Base-by-base conservation (phyloP, 768 basidiomycete species). In the Agaricus bisporus region DNA sequence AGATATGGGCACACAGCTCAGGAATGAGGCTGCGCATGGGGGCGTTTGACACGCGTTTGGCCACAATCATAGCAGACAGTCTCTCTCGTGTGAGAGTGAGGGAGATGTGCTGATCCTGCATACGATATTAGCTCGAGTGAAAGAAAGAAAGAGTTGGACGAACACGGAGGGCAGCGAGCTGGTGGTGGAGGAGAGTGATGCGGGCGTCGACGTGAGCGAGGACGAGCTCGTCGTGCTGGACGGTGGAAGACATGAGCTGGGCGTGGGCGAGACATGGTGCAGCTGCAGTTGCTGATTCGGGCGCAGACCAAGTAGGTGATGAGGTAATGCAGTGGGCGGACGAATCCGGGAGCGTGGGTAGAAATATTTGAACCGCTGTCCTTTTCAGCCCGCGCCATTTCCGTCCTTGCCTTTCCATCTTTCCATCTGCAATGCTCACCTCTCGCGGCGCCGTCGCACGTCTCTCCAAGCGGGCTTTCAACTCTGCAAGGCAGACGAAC, bases 401-500 rank as follows among this genome's bases (percentile, higher is more conserved):
- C 63, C 61, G 54, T 59, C 58, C 65, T 58, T 59, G 59, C 64
- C 65, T 61, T 59, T 56, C 59, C 59, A 60, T 65, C 61, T 63
- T 63, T 60, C 62, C 65, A 61, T 63, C 60, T 72, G 78, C 76
- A 75, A 92, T 92, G 90, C 80, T 91, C 78, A 88, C 86, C 73
- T 77, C 88, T 64, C 88, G 90, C 71, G 87, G 88, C 75, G 81
- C 86, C 69, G 81, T 91, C 72, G 80, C 88, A 70, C 90, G 91
- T 73, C 78, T 93, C 72, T 88, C 91, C 57, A 86, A 83, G 79
- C 85, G 88, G 76, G 86, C 87, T 63, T 77, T 83, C 68, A 83
- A 83, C 69, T 81, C 74, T 69, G 81, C 83, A 63, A 86, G 82
- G 73, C 83, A 81, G 73, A 80, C 86, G 17, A 81, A 75, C 71